Conservation (phyloP, 78 protist species). For the Dictyostelium capitatum region DNA sequence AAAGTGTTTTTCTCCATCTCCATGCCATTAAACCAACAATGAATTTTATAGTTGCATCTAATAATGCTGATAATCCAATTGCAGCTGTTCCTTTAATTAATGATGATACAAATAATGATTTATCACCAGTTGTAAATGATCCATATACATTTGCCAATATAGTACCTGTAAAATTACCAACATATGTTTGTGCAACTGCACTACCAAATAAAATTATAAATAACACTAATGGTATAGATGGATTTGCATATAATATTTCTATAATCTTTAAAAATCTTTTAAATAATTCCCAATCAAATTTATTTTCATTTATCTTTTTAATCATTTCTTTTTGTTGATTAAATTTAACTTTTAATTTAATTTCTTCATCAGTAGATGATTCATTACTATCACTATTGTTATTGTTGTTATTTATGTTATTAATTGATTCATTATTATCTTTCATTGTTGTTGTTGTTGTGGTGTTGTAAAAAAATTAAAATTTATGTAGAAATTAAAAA, state of each 20-base stretch:
- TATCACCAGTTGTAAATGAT: conserved; percentile 39
- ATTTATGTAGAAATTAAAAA: too few relatives aligned
- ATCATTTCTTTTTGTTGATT: neutral
- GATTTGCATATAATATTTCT: neutral
- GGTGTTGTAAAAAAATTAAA: neutral
- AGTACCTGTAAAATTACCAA: conserved; percentile 35
- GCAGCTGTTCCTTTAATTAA: neutral
- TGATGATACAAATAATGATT: neutral
- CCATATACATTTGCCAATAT: conserved; percentile 25
- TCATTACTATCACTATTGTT: neutral
- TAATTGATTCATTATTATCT: neutral
- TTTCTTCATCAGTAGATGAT: neutral
- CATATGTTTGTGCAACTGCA: conserved; percentile 53
- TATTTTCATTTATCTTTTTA: conserved; percentile 22
- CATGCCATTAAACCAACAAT: conserved; percentile 21
- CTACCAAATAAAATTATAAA: conserved; percentile 19
- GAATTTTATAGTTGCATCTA: conserved; percentile 42
- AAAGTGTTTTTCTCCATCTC: conserved; percentile 58
- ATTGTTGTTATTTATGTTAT: neutral
- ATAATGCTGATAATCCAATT: neutral
- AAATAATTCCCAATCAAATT: conserved; percentile 42
- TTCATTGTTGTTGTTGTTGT: too few relatives aligned
- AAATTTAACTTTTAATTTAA: neutral
- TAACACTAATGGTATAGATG: conserved; percentile 1
- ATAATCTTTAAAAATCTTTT: conserved; percentile 10